phyloP scores from a whole-genome alignment of 2,329 filamentous ascomycete genomes.

The Penicillium verrucosum region DNA sequence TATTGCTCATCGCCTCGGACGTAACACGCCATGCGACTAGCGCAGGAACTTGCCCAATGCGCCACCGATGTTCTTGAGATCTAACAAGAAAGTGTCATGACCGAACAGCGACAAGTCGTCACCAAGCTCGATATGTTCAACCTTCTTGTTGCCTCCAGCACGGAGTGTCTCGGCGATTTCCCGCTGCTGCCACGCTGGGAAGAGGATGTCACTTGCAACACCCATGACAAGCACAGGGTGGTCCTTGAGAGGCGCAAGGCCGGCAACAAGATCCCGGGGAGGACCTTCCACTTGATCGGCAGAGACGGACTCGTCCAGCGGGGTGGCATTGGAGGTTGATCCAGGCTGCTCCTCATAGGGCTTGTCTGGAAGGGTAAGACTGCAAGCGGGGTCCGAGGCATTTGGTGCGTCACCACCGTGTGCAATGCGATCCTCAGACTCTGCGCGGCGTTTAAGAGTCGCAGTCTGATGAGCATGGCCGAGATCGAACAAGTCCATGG shows the following conservation, averaged over 20 bases:
- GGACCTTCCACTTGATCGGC: slow-evolving; percentile 46
- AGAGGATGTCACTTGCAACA: slow-evolving; percentile 92
- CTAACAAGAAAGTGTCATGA: slow-evolving; percentile 92
- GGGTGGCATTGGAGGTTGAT: slow-evolving; percentile 39
- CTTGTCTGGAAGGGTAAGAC: slow-evolving; percentile 72
- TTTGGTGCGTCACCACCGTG: slow-evolving; percentile 38
- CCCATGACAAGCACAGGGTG: slow-evolving; percentile 86
- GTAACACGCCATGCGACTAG: slow-evolving; percentile 34
- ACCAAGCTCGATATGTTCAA: slow-evolving; percentile 85
- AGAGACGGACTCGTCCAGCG: slow-evolving; percentile 32
- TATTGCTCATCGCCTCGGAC: neutral
- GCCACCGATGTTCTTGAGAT: slow-evolving; percentile 87
- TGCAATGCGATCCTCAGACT: slow-evolving; percentile 58
- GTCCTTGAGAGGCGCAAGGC: slow-evolving; percentile 67
- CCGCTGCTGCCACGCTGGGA: slow-evolving; percentile 96
- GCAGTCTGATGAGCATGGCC: slow-evolving; percentile 67
- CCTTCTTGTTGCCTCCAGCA: slow-evolving; percentile 71
- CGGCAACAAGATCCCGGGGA: slow-evolving; percentile 74
- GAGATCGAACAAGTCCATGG: slow-evolving; percentile 97
- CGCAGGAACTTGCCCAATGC: slow-evolving; percentile 75
- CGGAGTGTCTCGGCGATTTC: slow-evolving; percentile 85
- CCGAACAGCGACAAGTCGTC: slow-evolving; percentile 94
- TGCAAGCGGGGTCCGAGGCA: slow-evolving; percentile 59
- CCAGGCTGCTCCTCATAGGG: slow-evolving; percentile 86
- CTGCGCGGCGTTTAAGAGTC: slow-evolving; percentile 59